Percentiles rank a stretch among this genome's conserved stretches.
Conservation (phyloP, 1,284 basidiomycete genomes). For the Moesziomyces aphidis region DNA sequence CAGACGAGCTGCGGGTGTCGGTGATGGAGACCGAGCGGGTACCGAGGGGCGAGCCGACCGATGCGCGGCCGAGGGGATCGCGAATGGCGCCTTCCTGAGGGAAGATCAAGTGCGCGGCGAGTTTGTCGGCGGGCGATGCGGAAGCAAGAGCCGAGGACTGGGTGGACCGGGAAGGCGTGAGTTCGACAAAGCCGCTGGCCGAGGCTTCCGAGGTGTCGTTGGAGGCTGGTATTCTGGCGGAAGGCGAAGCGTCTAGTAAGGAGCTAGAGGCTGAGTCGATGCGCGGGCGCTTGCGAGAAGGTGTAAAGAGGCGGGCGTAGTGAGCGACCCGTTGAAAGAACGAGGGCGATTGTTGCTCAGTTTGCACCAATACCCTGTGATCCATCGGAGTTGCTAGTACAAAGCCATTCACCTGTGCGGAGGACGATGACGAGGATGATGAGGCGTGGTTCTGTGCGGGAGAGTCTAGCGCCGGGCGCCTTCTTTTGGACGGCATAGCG, state of each 20-base stretch:
- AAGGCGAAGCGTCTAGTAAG: not conserved
- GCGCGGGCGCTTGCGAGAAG: conserved; percentile 11
- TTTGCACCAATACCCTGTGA: not conserved
- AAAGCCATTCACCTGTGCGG: not conserved
- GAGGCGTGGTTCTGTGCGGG: conserved; percentile 8
- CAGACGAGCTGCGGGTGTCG: conserved; percentile 26
- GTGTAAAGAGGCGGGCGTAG: not conserved
- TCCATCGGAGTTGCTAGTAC: not conserved
- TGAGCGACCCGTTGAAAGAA: conserved; percentile 1
- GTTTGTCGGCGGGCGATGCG: not conserved
- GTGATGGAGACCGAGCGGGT: not conserved
- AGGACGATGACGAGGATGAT: not conserved
- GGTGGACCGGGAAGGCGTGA: conserved; percentile 6
- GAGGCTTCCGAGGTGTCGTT: not conserved
- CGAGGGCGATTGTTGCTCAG: not conserved
- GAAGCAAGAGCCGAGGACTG: not conserved
- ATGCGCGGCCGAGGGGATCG: conserved; percentile 25
- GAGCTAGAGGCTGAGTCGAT: not conserved
- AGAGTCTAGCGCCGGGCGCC: conserved; percentile 14
- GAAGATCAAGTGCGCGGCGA: conserved; percentile 1
- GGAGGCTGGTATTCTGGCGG: not conserved
- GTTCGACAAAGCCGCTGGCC: conserved; percentile 27
- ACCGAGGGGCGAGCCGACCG: conserved; percentile 1
- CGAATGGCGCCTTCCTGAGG: conserved; percentile 39
- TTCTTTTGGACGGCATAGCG: conserved; percentile 24